A percentile compares a stretch with the other conserved stretches of the same genome.
These are phyloP conservation scores for Hortiboletus campestris DNA, from an alignment of 768 basidiomycete species.

Conservation along the genomic window DNA sequence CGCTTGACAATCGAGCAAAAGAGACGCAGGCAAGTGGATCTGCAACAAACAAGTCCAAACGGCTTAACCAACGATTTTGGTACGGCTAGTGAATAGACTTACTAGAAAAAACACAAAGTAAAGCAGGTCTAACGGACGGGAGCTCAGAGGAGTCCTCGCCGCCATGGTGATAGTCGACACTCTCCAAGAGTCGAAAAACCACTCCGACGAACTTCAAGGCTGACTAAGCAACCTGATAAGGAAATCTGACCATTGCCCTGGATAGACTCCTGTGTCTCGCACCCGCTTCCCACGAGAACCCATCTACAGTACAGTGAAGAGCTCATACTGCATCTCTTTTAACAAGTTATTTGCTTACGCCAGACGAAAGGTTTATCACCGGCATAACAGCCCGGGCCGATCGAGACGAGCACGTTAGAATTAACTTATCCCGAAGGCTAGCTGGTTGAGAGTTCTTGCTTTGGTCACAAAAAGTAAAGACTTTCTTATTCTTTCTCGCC, in stretches of 20 bases:
- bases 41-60: slow-evolving; percentile 15
- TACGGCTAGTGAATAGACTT: slow-evolving; percentile 11
- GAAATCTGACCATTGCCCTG: too few relatives aligned
- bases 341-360: slow-evolving; percentile 66
- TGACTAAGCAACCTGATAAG: slow-evolving; percentile 3
- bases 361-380: slow-evolving; percentile 71
- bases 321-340: slow-evolving; percentile 80
- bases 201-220: too few relatives aligned
- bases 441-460: slow-evolving; percentile 81
- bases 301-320: slow-evolving; percentile 63
- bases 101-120: slow-evolving; percentile 75
- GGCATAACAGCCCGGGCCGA: slow-evolving; percentile 90
- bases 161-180: slow-evolving; percentile 9
- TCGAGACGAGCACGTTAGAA: slow-evolving; percentile 91
- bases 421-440: slow-evolving; percentile 87
- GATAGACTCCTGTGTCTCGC: slow-evolving; percentile 31
- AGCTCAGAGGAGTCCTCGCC: slow-evolving; percentile 39
- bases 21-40: slow-evolving; percentile 67
- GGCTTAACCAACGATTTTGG: neutral
- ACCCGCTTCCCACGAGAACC: slow-evolving; percentile 62
- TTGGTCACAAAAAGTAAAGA: slow-evolving; percentile 78
- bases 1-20: slow-evolving; percentile 70
- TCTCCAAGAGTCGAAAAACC: too few relatives aligned
- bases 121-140: slow-evolving; percentile 62
- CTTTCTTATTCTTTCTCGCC: neutral